phyloP scores from a whole-genome alignment of 2,329 filamentous ascomycete species.

The Fusarium sp. region DNA sequence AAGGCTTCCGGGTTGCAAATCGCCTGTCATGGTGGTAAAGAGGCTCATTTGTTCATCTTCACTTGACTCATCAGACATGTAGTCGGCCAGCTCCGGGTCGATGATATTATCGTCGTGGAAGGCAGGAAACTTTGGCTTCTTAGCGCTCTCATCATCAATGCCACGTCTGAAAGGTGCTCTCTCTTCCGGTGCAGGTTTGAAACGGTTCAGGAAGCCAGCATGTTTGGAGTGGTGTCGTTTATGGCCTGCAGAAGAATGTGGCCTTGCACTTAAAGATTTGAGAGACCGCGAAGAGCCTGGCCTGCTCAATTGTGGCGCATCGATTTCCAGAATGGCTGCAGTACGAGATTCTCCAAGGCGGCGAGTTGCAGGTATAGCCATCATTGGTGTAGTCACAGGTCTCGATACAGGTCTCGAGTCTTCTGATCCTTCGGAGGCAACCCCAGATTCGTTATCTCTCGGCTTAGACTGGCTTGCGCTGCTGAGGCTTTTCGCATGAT shows the following conservation, averaged over 20 bases:
- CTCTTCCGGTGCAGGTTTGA: slow-evolving; percentile 77
- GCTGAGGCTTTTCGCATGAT: slow-evolving; percentile 55
- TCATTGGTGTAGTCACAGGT: slow-evolving; percentile 72
- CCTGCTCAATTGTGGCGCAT: slow-evolving; percentile 81
- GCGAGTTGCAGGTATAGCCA: slow-evolving; percentile 73
- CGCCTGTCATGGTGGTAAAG: slow-evolving; percentile 76
- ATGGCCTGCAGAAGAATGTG: slow-evolving; percentile 77
- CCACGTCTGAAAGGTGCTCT: slow-evolving; percentile 86
- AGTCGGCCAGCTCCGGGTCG: slow-evolving; percentile 92
- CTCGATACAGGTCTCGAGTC: slow-evolving; percentile 63
- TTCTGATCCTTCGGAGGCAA: slow-evolving; percentile 53
- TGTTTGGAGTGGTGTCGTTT: slow-evolving; percentile 89
- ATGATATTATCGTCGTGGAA: slow-evolving; percentile 99
- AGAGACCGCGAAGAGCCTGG: slow-evolving; percentile 93
- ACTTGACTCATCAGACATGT: slow-evolving; percentile 95
- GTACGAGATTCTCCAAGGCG: slow-evolving; percentile 78
- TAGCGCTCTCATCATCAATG: slow-evolving; percentile 69
- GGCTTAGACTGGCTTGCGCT: slow-evolving; percentile 44
- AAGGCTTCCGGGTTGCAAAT: slow-evolving; percentile 68
- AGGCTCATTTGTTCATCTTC: slow-evolving; percentile 92
- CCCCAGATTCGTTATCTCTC: slow-evolving; percentile 51
- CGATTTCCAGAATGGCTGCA: slow-evolving; percentile 90
- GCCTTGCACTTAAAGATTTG: slow-evolving; percentile 75
- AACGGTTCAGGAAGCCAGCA: slow-evolving; percentile 76
- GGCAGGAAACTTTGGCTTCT: slow-evolving; percentile 77